Conservation (phyloP, 768 basidiomycete species). For the Mycena filopes region DNA sequence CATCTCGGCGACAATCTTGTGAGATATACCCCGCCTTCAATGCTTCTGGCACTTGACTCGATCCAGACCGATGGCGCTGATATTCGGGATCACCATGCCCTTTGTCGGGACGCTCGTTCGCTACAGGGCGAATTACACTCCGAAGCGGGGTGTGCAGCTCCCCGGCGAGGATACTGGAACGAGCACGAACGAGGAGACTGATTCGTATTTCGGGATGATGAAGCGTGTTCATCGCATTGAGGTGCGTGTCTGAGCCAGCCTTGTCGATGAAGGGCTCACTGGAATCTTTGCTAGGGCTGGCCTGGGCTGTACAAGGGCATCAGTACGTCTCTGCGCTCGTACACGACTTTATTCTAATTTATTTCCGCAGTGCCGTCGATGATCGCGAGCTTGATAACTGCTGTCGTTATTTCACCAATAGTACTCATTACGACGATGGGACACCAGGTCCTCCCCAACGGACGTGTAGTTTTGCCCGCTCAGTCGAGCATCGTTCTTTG, state of each 20-base stretch:
- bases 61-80: not conserved
- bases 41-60: not conserved
- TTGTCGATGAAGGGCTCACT: too few relatives aligned
- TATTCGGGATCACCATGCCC: slow-evolving; percentile 11
- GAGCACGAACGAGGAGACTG: not conserved
- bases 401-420: slow-evolving; percentile 9
- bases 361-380: slow-evolving; percentile 24
- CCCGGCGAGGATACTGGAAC: not conserved
- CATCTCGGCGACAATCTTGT: not conserved
- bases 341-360: too few relatives aligned
- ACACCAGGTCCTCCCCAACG: not conserved
- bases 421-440: not conserved
- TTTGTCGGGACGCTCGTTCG: slow-evolving; percentile 12
- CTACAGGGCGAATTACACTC: slow-evolving; percentile 9
- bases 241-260: too few relatives aligned
- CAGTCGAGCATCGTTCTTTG: not conserved
- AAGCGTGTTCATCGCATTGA: slow-evolving; percentile 12
- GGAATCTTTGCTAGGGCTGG: too few relatives aligned
- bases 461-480: not conserved
- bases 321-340: slow-evolving; percentile 7
- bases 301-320: slow-evolving; percentile 25
- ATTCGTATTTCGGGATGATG: slow-evolving; percentile 18
- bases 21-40: not conserved
- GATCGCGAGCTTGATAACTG: slow-evolving; percentile 4
- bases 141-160: not conserved